These are phyloP conservation scores for Dendrobium nobile DNA, from an alignment of 106 monocot species.

Conservation along the genomic window DNA sequence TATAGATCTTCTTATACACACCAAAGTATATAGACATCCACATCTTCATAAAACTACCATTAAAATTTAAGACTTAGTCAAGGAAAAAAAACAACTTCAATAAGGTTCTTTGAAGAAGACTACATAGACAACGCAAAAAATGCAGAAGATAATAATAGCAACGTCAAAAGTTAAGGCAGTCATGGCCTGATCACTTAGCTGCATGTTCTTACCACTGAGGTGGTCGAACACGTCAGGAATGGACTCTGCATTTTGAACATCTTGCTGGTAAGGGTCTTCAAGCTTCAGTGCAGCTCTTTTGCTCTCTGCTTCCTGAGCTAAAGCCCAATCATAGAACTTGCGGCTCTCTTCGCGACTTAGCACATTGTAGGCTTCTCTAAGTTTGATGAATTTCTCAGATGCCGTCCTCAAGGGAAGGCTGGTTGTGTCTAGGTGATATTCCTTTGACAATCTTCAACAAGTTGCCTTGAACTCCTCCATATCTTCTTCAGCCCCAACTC, in stretches of 20 bases:
- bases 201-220: conserved; percentile 76
- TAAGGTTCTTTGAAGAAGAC: conserved; percentile 62
- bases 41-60: not conserved
- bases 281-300: conserved; percentile 31
- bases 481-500: conserved; percentile 50
- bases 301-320: conserved; percentile 83
- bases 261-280: conserved; percentile 66
- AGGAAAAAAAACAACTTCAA: conserved; percentile 3
- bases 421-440: conserved; percentile 88
- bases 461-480: conserved; percentile 78
- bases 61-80: not conserved
- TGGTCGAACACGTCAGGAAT: conserved; percentile 81
- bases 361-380: conserved; percentile 85
- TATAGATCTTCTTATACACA: too few relatives aligned
- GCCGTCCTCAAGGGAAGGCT: conserved; percentile 67
- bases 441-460: conserved; percentile 73
- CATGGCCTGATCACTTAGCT: conserved; percentile 74
- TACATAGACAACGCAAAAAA: conserved; percentile 51
- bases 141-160: conserved; percentile 54
- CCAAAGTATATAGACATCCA: too few relatives aligned
- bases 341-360: conserved; percentile 66
- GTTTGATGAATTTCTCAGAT: conserved; percentile 71
- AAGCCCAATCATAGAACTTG: conserved; percentile 82
- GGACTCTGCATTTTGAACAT: conserved; percentile 39
- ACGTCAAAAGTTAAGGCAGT: conserved; percentile 70